Evolutionary conservation across 2,329 filamentous ascomycete species (phyloP), one percentile per base, ranked within the genome.

Genomic region (Pyrenophora graminea): DNA sequence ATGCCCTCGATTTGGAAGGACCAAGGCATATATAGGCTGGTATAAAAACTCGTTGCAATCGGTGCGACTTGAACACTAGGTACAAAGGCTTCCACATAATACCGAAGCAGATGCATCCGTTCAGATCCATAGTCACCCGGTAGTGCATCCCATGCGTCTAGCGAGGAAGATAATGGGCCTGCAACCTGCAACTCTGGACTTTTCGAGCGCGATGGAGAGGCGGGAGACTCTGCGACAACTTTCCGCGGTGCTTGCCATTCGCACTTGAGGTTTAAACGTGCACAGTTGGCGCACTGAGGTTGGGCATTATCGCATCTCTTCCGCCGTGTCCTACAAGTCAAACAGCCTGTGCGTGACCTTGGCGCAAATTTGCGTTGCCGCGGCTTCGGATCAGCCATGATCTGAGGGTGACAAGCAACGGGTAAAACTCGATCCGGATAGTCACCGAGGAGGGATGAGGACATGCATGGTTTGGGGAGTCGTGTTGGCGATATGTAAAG

Each of bases 311-410:
- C 70, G 55, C 70, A 73, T 48, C 70, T 59, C 45, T 73, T 73
- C 36, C 70, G 56, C 37, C 70, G 59, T 25, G 67, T 60, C 23
- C 70, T 63, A 55, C 70, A 73, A 7, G 69, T 73, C 40, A 72
- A 56, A 50, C 70, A 73, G 27, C 70, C 70, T 51, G 69, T 66
- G 37, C 70, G 59, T 13, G 66, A 70, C n/a, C 70, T 63, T 45
- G 70, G 68, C 39, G 69, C 70, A 54, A 72, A 73, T 58, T 68
- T 71, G 43, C 70, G 63, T 47, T 72, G 68, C 38, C 69, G 64
- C 15, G 67, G 62, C 43, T 64, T 66, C 33, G 59, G 40, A 32
- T 72, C 68, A 61, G 57, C 66, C 69, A 70, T 72, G 58, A 34
- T 67, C 55, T 44, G 58, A 57, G 23, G 34, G 46, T 15, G 41